These are phyloP conservation scores for Moricandia moricandioides DNA, from an alignment of 345 rosid genomes.

Conservation along the genomic window DNA sequence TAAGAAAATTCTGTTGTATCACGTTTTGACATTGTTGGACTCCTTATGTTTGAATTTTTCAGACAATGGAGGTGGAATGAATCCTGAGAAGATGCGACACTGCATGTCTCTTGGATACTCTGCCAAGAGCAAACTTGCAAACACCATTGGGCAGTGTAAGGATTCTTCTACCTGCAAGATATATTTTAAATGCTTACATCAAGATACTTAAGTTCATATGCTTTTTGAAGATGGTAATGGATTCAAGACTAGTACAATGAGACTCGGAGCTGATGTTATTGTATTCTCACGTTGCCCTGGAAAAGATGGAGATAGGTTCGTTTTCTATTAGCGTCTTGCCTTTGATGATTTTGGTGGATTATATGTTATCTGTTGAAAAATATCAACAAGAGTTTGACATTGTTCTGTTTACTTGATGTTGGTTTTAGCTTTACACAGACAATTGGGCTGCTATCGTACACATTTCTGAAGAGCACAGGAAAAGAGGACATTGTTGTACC, in stretches of 20 bases:
- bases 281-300: constrained; percentile 81
- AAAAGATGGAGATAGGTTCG: constrained; percentile 62
- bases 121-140: constrained; percentile 73
- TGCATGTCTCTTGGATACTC: constrained; percentile 93
- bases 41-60: constrained; percentile 22
- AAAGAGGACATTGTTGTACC: constrained; percentile 97
- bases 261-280: constrained; percentile 97
- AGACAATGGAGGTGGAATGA: constrained; percentile 98
- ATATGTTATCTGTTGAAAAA: background rate
- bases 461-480: constrained; percentile 84
- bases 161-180: background rate
- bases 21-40: background rate
- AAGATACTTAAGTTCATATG: background rate
- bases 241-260: constrained; percentile 97
- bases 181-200: background rate
- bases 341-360: background rate
- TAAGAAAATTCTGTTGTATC: background rate
- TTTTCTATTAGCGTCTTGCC: background rate
- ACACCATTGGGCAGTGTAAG: constrained; percentile 87
- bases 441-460: constrained; percentile 87
- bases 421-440: constrained; percentile 72
- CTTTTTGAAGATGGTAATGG: constrained; percentile 82
- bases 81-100: constrained; percentile 77
- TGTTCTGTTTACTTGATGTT: constrained; percentile 30
- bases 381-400: background rate